A percentile compares a stretch with the other conserved stretches of the same genome.
phyloP scores from a whole-genome alignment of 805 yeast genomes.

The Wickerhamomyces queroliae region DNA sequence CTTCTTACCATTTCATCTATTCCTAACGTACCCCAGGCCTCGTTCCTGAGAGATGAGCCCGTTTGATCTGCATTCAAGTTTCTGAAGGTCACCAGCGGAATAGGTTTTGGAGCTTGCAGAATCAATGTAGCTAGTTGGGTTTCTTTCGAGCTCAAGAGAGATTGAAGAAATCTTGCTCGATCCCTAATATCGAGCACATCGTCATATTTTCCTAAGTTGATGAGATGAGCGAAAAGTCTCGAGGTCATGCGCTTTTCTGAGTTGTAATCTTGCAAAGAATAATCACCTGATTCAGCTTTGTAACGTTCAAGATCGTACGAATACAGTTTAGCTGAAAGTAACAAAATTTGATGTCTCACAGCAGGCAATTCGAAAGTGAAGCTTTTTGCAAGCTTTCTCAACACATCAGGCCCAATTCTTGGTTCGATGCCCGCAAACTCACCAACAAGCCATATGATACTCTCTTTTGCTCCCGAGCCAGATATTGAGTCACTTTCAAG shows the following conservation, averaged over 20 bases:
- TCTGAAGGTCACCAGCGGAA: conserved; percentile 34
- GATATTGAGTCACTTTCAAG: conserved; percentile 23
- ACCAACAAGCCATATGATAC: conserved; percentile 88
- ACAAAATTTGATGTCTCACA: conserved; percentile 66
- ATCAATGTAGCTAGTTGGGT: conserved; percentile 62
- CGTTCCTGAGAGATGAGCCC: conserved; percentile 9
- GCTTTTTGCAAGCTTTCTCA: conserved; percentile 48
- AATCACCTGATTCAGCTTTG: conserved; percentile 21
- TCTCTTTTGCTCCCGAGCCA: conserved; percentile 57
- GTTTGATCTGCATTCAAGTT: conserved; percentile 9
- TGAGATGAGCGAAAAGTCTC: conserved; percentile 53
- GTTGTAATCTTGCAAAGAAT: conserved; percentile 23
- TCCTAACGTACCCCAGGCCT: conserved; percentile 13
- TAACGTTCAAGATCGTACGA: conserved; percentile 46
- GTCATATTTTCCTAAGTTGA: conserved; percentile 71
- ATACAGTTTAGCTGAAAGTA: conserved; percentile 68
- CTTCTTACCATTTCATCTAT: conserved; percentile 18
- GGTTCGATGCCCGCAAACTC: conserved; percentile 53
- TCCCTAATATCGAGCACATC: conserved; percentile 74
- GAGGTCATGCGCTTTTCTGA: conserved; percentile 29
- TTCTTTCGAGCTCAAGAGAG: conserved; percentile 47
- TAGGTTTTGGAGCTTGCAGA: conserved; percentile 73
- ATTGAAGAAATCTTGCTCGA: conserved; percentile 66
- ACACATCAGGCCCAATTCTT: conserved; percentile 66
- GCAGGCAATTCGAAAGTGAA: conserved; percentile 49